Percentiles rank a stretch among this genome's conserved stretches.
phyloP scores from a whole-genome alignment of 129 eudicot species.

The Saposhnikovia divaricata region DNA sequence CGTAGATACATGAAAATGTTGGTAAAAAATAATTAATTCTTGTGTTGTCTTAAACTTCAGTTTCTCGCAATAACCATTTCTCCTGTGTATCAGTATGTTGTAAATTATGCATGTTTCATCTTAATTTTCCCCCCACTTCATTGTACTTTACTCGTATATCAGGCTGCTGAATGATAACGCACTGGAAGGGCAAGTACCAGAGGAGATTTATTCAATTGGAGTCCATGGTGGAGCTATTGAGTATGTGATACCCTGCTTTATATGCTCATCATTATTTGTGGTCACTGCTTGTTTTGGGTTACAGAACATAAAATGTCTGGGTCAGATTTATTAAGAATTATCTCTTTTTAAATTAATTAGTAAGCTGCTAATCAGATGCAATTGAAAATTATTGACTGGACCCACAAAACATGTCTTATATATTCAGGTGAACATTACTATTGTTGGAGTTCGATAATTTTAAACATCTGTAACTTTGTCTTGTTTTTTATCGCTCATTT shows the following conservation, averaged over 20 bases:
- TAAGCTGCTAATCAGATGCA: not conserved
- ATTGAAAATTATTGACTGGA: not conserved
- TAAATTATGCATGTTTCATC: not conserved
- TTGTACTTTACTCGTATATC: slow-evolving; percentile 14
- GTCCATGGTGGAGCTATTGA: slow-evolving; percentile 98
- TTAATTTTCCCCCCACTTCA: not conserved
- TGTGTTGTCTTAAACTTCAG: not conserved
- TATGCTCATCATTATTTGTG: not conserved
- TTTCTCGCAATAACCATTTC: not conserved
- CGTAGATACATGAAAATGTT: not conserved
- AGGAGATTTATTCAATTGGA: slow-evolving; percentile 82
- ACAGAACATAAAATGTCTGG: not conserved
- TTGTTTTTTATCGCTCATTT: not conserved
- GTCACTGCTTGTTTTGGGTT: not conserved
- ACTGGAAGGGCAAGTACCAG: slow-evolving; percentile 90
- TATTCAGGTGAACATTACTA: not conserved
- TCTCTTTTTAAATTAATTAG: no score
- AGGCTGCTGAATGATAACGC: slow-evolving; percentile 75
- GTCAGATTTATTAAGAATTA: not conserved
- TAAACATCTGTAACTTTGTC: not conserved
- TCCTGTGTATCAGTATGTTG: not conserved
- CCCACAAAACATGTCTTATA: not conserved
- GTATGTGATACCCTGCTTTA: slow-evolving; percentile 37
- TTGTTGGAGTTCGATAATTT: not conserved
- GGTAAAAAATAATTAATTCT: not conserved